These are phyloP conservation scores for Tricholoma furcatifolium DNA, from an alignment of 768 basidiomycete species.

Conservation along the genomic window DNA sequence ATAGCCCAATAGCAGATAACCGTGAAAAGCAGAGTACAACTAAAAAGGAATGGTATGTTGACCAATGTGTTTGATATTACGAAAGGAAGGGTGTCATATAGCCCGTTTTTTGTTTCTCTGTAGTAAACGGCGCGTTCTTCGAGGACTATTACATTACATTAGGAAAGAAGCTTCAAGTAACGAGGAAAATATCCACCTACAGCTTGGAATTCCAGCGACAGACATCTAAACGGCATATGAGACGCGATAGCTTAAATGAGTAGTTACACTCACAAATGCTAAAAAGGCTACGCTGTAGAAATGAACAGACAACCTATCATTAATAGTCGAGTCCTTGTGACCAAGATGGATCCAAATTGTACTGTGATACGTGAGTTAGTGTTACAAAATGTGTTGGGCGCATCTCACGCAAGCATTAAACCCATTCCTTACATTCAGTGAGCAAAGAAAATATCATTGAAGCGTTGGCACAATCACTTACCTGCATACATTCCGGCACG, in stretches of 20 bases:
- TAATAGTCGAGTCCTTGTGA: slow-evolving; percentile 35
- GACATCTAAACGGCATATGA: slow-evolving; percentile 38
- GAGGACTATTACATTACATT: slow-evolving; percentile 35
- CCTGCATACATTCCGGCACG: slow-evolving; percentile 54
- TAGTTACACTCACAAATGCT: slow-evolving; percentile 35
- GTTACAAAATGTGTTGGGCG: not conserved
- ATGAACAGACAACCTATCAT: slow-evolving; percentile 49
- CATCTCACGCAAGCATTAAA: slow-evolving; percentile 39
- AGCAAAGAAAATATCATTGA: not conserved
- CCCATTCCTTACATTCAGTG: slow-evolving; percentile 35
- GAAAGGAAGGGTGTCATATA: slow-evolving; percentile 54
- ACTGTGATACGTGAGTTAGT: slow-evolving; percentile 32
- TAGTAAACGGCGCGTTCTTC: slow-evolving; percentile 59
- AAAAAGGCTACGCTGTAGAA: slow-evolving; percentile 60
- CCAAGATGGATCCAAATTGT: slow-evolving; percentile 54
- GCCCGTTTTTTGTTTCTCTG: slow-evolving; percentile 56
- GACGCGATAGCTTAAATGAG: not conserved
- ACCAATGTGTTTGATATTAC: slow-evolving; percentile 53
- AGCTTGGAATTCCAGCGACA: slow-evolving; percentile 59
- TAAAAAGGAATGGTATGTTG: slow-evolving; percentile 53
- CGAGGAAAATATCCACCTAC: slow-evolving; percentile 20
- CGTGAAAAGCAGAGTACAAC: slow-evolving; percentile 45
- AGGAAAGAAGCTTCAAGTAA: not conserved
- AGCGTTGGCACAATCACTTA: slow-evolving; percentile 16
- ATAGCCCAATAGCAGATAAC: slow-evolving; percentile 53